Conservation (phyloP, 345 rosid genomes). For the Noccaea caerulescens region DNA sequence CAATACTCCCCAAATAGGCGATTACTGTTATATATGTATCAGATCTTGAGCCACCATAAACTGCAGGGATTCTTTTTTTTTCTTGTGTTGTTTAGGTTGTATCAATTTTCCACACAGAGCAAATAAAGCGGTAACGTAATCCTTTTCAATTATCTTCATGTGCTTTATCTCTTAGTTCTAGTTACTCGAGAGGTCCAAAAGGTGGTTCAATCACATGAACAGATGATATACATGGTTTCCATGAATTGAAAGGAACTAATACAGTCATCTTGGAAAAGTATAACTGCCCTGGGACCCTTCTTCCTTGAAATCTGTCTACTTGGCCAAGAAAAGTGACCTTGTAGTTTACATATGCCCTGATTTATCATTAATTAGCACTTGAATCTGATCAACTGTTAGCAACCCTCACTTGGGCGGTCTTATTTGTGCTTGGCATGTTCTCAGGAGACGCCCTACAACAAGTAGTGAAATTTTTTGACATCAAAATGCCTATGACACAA, state of each 20-base stretch:
- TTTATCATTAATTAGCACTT: constrained; percentile 17
- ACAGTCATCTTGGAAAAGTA: constrained; percentile 25
- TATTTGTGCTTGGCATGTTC: constrained; percentile 33
- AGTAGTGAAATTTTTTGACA: constrained; percentile 24
- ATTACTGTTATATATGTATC: constrained; percentile 27
- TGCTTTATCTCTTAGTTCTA: constrained; percentile 26
- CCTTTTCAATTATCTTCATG: constrained; percentile 14
- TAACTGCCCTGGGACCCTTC: constrained; percentile 13
- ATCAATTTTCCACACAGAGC: constrained; percentile 21
- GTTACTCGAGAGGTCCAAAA: constrained; percentile 24
- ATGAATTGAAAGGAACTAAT: constrained; percentile 1
- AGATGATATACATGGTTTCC: constrained; percentile 18
- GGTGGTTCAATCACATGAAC: constrained; percentile 20
- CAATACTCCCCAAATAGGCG: constrained; percentile 25
- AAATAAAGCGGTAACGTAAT: constrained; percentile 22
- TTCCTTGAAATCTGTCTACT: constrained; percentile 19
- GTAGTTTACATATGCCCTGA: constrained; percentile 11
- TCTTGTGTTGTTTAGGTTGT: constrained; percentile 15
- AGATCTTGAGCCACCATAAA: constrained; percentile 21
- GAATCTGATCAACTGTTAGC: constrained; percentile 26
- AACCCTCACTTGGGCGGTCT: constrained; percentile 16
- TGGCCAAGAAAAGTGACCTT: constrained; percentile 7
- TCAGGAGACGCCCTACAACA: constrained; percentile 64
- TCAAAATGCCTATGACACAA: neutral
- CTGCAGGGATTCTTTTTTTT: constrained; percentile 9